Base-by-base conservation (phyloP, 768 basidiomycete species). In the Cystobasidiopsis lactophilus region DNA sequence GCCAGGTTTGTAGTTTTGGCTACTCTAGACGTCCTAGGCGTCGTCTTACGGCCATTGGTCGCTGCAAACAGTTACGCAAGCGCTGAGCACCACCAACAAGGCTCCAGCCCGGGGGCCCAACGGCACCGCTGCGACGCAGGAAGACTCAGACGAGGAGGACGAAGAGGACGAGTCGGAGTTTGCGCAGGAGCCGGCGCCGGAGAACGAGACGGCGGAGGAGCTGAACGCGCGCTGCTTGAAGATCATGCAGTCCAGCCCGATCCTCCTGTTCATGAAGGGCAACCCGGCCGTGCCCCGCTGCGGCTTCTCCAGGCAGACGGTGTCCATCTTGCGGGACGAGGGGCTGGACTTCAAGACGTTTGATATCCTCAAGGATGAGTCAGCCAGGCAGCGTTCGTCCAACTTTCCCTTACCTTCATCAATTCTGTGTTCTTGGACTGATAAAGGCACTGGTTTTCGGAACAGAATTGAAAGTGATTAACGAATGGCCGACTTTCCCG, bases 231-330 rank as follows among this genome's bases (percentile, higher is more conserved):
- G 86, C 47, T 74, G 89, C 62, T 70, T 66, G 16, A 58, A 55
- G 41, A 67, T 98, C 53, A 91, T 95, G 86, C 74, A 73, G 38
- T 26, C 57, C 53, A 29, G 73, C 66, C 71, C 72, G 21, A 77
- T 88, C 11, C 79, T 91, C 26, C 62, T 89, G 53, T 86, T 89
- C 72, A 89, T 91, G 84, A 91, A 91, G 66, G 85, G 85, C 19
- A 72, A 68, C 48, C 84, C 85, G 0, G 73, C 78, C 30, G 70
- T 68, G 2, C 85, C 85, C 5, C 76, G 79, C 52, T 91, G 85
- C 59, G 85, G 85, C 1, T 91, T 88, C 64, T 84, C 82, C 3
- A 70, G 78, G 54, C 76, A 79, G 69, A 80, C 82, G 2, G 76
- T 80, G 13, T 72, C 66, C 2, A 65, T 88, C 46, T 67, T 91